phyloP scores from a whole-genome alignment of 441 rosid genomes.

The Euphorbia schlechtendalii region DNA sequence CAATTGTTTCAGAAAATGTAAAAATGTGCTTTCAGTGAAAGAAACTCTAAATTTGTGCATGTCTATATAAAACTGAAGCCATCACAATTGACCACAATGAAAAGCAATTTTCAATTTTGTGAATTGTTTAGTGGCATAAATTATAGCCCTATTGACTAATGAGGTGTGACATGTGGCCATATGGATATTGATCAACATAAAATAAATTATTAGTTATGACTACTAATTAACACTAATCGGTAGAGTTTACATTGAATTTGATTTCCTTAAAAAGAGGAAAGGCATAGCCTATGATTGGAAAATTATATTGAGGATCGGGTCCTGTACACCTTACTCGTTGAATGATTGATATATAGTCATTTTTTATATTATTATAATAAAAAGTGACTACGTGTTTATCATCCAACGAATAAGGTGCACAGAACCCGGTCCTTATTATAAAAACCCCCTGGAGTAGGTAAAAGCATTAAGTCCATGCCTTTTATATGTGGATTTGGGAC shows the following conservation, averaged over 20 bases:
- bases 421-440: no score
- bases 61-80: not conserved
- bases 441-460: conserved; percentile 6
- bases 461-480: not conserved
- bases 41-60: not conserved
- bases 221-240: not conserved
- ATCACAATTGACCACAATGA: conserved; percentile 5
- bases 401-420: no score
- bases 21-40: no score
- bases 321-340: no score
- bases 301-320: no score
- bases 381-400: no score
- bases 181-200: not conserved
- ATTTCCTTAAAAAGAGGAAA: not conserved
- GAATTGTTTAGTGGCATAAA: conserved; percentile 3
- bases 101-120: not conserved
- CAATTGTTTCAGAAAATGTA: no score
- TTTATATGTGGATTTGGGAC: not conserved
- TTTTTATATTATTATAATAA: no score
- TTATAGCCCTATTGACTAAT: not conserved
- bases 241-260: not conserved
- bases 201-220: no score
- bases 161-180: not conserved
- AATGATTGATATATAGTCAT: no score
- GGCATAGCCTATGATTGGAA: no score